Evolutionary conservation across 2,329 filamentous ascomycete genomes (phyloP).

Genomic region (Fusarium sp.): DNA sequence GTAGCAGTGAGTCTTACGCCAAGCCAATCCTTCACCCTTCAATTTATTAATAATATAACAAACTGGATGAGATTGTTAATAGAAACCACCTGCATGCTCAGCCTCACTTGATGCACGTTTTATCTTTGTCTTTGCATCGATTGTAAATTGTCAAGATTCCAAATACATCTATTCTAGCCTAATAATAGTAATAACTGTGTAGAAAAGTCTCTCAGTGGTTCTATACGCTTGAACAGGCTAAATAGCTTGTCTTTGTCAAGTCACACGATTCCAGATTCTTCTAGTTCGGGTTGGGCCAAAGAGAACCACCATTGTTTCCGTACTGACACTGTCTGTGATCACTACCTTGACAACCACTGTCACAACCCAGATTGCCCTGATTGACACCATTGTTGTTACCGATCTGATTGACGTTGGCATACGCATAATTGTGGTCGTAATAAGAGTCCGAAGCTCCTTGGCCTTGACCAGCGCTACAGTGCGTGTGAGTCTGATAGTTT

Average conservation of each 20-base stretch:
- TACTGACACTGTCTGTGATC: neutral
- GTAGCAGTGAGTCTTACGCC: neutral
- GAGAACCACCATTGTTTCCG: neutral
- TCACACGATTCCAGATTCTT: neutral
- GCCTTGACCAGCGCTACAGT: neutral
- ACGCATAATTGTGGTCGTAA: neutral
- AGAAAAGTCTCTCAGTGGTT: too few species aligned
- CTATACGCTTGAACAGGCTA: too few species aligned
- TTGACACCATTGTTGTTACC: neutral
- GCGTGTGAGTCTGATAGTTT: neutral
- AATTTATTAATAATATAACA: neutral
- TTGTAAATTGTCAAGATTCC: fast-evolving
- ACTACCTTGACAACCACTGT: neutral
- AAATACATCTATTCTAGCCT: fast-evolving
- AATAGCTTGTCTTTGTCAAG: neutral
- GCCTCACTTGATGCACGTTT: neutral
- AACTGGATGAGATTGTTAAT: neutral
- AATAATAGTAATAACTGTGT: fast-evolving
- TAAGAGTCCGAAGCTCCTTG: neutral
- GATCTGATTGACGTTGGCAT: neutral
- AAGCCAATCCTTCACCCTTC: neutral
- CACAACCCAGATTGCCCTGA: neutral
- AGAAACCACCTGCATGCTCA: neutral
- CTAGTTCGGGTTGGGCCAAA: neutral
- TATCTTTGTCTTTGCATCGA: neutral